Conservation (phyloP, 441 rosid genomes). For the Syzygium syzygioides region DNA sequence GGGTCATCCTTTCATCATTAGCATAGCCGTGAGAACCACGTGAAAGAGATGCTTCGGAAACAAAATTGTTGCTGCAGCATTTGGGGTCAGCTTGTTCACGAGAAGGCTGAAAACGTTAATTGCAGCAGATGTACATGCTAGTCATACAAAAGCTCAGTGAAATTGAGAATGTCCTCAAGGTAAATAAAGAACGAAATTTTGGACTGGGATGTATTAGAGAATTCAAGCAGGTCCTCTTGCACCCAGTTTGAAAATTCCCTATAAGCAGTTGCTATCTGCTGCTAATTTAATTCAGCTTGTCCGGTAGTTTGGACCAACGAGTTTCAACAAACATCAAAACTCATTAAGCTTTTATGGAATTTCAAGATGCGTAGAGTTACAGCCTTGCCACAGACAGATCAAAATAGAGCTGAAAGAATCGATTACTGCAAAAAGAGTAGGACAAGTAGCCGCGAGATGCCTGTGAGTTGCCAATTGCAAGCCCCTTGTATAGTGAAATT, state of each 20-base stretch:
- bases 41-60: background rate
- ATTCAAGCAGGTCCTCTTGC: background rate
- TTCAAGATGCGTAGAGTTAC: background rate
- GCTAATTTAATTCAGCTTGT: background rate
- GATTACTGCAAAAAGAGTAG: background rate
- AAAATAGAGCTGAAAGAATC: background rate
- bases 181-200: background rate
- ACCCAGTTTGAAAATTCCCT: background rate
- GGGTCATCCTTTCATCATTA: slow-evolving; percentile 5
- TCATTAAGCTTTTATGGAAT: background rate
- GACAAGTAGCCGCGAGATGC: background rate
- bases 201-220: background rate
- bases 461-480: background rate
- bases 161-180: background rate
- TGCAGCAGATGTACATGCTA: background rate
- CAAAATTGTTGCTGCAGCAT: background rate
- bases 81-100: background rate
- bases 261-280: background rate
- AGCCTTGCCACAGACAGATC: background rate
- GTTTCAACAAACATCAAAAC: background rate
- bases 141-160: background rate
- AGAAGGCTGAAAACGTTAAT: background rate
- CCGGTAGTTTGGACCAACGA: background rate
- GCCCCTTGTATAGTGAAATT: background rate
- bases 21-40: background rate